Evolutionary conservation across 257 asterid species (phyloP).

Genomic region (Solanum etuberosum): DNA sequence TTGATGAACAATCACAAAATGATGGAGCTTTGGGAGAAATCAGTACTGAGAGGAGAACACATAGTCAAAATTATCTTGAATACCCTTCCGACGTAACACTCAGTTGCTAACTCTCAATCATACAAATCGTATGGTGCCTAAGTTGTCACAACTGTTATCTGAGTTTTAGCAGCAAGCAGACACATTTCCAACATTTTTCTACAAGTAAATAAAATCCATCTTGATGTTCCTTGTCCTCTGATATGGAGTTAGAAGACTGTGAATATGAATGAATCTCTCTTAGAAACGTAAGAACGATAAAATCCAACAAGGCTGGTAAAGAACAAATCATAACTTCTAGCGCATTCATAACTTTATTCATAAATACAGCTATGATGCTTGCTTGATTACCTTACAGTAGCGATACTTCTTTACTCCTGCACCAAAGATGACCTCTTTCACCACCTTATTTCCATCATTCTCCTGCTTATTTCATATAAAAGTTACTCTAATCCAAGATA

Average conservation of each 20-base stretch:
- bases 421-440: conserved; percentile 49
- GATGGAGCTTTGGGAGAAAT: neutral
- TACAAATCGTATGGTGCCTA: neutral
- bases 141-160: neutral
- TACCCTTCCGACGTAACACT: neutral
- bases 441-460: conserved; percentile 69
- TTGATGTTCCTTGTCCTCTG: neutral
- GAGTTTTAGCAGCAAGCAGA: neutral
- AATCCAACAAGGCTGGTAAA: neutral
- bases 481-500: neutral
- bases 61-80: neutral
- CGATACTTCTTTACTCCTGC: conserved; percentile 67
- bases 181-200: neutral
- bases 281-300: neutral
- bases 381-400: conserved; percentile 56
- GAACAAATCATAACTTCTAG: neutral
- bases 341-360: neutral
- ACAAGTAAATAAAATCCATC: neutral
- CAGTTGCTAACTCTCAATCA: neutral
- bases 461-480: conserved; percentile 25
- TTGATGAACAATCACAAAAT: neutral
- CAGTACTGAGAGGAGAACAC: neutral
- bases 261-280: neutral
- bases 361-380: neutral
- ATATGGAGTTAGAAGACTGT: neutral